Evolutionary conservation across 768 basidiomycete genomes (phyloP), one percentile per base, ranked within the genome.

Genomic region (Naematelia aurantialba): DNA sequence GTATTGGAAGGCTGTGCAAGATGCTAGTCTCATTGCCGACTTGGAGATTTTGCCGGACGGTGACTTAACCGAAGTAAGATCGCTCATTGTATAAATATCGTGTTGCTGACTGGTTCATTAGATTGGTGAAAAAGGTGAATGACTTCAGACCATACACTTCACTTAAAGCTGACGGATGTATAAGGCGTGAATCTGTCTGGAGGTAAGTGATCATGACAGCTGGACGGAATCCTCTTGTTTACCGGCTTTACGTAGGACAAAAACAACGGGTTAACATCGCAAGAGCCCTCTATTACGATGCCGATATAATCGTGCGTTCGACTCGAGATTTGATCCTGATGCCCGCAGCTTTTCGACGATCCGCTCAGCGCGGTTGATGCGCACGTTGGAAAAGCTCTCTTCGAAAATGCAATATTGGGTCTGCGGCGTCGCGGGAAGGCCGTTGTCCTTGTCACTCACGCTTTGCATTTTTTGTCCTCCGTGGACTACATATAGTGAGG

Each of bases 371-470:
- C 31, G 47, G 85, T 88, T 52, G 87, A 88, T 67, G 86, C 87
- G 1, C 87, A 89, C 65, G 87, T 89, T 51, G 87, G 86, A 0
- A 83, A 84, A 66, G 79, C 83, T 8, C 79, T 89, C 1, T 88
- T 89, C 72, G 79, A 83, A 45, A 81, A 83, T 55, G 86, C 85
- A n/a, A 85, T 88, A 66, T 62, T 84, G 10, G 79, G 79, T 12
- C 80, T 84, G 1, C 77, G 79, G 21, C 68, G 66, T 30, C 70
- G 67, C 61, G 82, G 83, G 31, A 81, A 83, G 72, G 83, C 83
- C 0, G 80, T 83, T 52, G 74, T 84, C 24, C 75, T 84, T 11
- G 83, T 84, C 50, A 84, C 83, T 0, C 83, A 84, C 59, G 82
- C 83, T 0, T 70, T 84, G 5, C 83, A 84, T 66, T 82, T 84